Conservation (phyloP, 163 green algal genomes). For the Chlorella variabilis region DNA sequence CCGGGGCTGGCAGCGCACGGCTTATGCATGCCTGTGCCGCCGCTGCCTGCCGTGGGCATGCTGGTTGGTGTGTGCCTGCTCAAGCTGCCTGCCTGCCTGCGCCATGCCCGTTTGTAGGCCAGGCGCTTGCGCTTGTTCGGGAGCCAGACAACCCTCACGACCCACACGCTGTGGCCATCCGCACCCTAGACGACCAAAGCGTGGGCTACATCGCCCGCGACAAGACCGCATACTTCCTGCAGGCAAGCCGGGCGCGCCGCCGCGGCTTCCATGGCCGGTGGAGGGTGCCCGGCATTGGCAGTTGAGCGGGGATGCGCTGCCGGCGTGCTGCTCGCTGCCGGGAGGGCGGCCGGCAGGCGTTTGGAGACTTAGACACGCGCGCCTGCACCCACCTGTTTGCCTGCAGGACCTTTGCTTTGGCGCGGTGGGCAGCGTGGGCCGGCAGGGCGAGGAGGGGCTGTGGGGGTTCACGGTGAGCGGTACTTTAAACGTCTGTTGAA, state of each 20-base stretch:
- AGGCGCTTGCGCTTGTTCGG: conserved; percentile 50
- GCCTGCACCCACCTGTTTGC: too few relatives aligned
- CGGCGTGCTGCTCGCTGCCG: too few relatives aligned
- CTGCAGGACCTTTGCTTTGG: conserved; percentile 45
- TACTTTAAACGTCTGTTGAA: neutral
- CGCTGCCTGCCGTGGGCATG: too few relatives aligned
- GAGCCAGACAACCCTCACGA: conserved; percentile 57
- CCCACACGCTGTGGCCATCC: conserved; percentile 55
- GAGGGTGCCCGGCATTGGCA: neutral
- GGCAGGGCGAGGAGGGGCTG: conserved; percentile 14
- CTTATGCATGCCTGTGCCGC: too few relatives aligned
- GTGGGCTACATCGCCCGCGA: conserved; percentile 61
- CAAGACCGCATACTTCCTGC: conserved; percentile 35
- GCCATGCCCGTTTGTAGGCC: too few relatives aligned
- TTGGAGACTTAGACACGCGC: too few relatives aligned
- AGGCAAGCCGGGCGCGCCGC: conserved; percentile 28
- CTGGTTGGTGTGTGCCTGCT: too few relatives aligned
- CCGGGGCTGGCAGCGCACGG: too few relatives aligned
- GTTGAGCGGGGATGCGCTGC: too few relatives aligned
- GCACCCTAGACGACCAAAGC: conserved; percentile 31
- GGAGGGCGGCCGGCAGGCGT: too few relatives aligned
- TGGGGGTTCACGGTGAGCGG: conserved; percentile 26
- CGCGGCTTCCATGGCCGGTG: neutral
- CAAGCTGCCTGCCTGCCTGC: neutral
- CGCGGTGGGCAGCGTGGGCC: conserved; percentile 26